Conservation (phyloP, 2,329 filamentous ascomycete species). For the Penicillium sp. region DNA sequence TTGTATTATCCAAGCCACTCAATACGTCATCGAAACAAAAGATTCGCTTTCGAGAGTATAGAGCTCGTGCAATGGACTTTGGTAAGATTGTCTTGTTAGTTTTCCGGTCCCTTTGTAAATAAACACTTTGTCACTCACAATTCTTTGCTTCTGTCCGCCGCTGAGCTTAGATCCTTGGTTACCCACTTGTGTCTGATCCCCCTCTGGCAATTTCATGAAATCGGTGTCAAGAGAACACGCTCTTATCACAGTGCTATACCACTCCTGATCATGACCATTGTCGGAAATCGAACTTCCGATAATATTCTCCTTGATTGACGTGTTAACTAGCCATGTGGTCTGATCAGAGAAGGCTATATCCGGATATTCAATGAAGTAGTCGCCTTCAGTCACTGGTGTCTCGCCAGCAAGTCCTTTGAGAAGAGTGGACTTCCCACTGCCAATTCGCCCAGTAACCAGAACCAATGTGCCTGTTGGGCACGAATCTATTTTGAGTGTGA, state of each 20-base stretch:
- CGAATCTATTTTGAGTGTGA: slow-evolving; percentile 1
- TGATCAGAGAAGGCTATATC: slow-evolving; percentile 34
- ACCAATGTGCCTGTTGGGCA: slow-evolving; percentile 36
- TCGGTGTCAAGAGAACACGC: slow-evolving; percentile 34
- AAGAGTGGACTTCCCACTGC: slow-evolving; percentile 54
- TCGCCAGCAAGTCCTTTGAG: slow-evolving; percentile 40
- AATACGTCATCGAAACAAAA: slow-evolving; percentile 49
- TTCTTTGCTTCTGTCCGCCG: slow-evolving; percentile 52
- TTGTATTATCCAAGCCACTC: slow-evolving; percentile 46
- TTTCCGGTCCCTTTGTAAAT: background rate
- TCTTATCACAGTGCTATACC: slow-evolving; percentile 19
- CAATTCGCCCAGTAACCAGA: slow-evolving; percentile 51
- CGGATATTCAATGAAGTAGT: slow-evolving; percentile 15
- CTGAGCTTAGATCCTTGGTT: slow-evolving; percentile 50
- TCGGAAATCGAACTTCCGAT: slow-evolving; percentile 20
- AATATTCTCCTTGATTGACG: slow-evolving; percentile 36
- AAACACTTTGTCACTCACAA: slow-evolving; percentile 22
- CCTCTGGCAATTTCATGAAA: slow-evolving; percentile 29
- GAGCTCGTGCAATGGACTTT: slow-evolving; percentile 45
- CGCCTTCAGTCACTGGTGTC: slow-evolving; percentile 19
- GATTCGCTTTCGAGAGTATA: slow-evolving; percentile 48
- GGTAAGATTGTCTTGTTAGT: background rate
- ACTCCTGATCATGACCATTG: slow-evolving; percentile 17
- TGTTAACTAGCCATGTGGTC: slow-evolving; percentile 32
- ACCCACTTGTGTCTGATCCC: slow-evolving; percentile 44